A percentile compares a stretch with the other conserved stretches of the same genome.
phyloP scores from a whole-genome alignment of 2,329 filamentous ascomycete genomes.

The Cladophialophora yegresii region DNA sequence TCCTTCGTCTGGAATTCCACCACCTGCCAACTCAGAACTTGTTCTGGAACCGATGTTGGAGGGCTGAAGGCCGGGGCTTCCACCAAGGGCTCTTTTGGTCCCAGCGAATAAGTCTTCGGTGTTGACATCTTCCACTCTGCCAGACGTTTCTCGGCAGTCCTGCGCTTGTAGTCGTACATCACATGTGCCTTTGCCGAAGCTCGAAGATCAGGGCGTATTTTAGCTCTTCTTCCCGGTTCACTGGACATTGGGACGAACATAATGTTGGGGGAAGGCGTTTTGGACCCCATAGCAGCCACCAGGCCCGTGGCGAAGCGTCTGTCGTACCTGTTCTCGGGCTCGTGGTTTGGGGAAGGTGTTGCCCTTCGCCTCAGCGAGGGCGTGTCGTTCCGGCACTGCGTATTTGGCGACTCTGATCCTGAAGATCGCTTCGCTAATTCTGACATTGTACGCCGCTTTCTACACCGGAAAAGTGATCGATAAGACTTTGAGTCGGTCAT shows the following conservation, averaged over 20 bases:
- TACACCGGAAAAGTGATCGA: background rate
- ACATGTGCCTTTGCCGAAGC: slow-evolving; percentile 20
- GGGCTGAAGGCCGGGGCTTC: too few relatives aligned
- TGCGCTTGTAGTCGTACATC: slow-evolving; percentile 18
- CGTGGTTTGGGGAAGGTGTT: slow-evolving; percentile 4
- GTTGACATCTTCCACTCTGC: slow-evolving; percentile 16
- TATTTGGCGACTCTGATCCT: background rate
- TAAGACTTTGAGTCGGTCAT: background rate
- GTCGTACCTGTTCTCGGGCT: background rate
- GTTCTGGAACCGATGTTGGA: background rate
- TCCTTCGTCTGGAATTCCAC: background rate
- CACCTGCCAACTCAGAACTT: background rate
- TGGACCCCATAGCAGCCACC: background rate
- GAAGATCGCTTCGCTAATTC: background rate
- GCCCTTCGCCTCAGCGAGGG: background rate
- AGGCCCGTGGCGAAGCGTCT: background rate
- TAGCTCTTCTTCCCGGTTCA: slow-evolving; percentile 13
- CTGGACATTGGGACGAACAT: slow-evolving; percentile 20
- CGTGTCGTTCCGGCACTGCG: background rate
- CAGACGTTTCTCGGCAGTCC: slow-evolving; percentile 12
- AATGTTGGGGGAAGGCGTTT: slow-evolving; percentile 7
- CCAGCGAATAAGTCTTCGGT: slow-evolving; percentile 3
- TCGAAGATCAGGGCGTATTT: slow-evolving; percentile 11
- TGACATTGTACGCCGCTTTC: background rate
- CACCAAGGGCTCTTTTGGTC: slow-evolving; percentile 3